These are phyloP conservation scores for Aspergillus jensenii DNA, from an alignment of 2,329 filamentous ascomycete genomes.

Conservation along the genomic window DNA sequence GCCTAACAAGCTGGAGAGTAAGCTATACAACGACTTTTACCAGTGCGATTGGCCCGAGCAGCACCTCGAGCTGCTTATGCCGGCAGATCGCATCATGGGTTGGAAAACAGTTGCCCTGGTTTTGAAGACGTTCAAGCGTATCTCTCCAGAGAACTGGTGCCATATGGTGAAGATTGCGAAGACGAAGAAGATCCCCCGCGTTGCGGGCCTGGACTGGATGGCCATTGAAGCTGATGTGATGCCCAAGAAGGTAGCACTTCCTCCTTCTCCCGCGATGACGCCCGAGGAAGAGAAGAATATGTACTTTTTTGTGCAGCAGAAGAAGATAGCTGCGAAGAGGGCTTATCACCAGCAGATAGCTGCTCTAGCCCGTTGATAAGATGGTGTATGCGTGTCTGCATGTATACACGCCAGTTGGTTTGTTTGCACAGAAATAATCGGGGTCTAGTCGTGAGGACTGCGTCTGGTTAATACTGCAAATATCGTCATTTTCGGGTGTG, in stretches of 20 bases:
- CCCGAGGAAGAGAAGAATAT: background rate
- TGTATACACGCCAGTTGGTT: background rate
- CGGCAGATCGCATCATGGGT: constrained; percentile 19
- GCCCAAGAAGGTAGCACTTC: background rate
- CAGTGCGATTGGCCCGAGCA: constrained; percentile 17
- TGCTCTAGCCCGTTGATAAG: background rate
- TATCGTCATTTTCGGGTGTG: background rate
- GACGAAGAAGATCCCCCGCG: constrained; percentile 12
- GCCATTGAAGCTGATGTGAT: constrained; percentile 17
- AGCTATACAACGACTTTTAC: constrained; percentile 22
- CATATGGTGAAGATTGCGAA: constrained; percentile 19
- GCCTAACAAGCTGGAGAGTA: constrained; percentile 13
- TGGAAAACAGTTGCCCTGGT: constrained; percentile 32
- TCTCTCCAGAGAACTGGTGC: constrained; percentile 22
- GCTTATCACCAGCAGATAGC: background rate
- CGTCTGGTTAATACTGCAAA: background rate
- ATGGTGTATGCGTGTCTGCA: background rate
- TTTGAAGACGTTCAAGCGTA: constrained; percentile 26
- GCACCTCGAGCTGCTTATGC: constrained; percentile 24
- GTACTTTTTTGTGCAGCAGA: background rate
- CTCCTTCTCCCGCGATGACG: background rate
- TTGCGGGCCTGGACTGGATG: constrained; percentile 27
- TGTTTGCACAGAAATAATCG: background rate
- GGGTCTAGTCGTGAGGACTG: background rate
- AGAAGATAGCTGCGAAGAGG: background rate